These are phyloP conservation scores for Sarocladium oryzae DNA, from an alignment of 2,329 filamentous ascomycete genomes.

Conservation along the genomic window DNA sequence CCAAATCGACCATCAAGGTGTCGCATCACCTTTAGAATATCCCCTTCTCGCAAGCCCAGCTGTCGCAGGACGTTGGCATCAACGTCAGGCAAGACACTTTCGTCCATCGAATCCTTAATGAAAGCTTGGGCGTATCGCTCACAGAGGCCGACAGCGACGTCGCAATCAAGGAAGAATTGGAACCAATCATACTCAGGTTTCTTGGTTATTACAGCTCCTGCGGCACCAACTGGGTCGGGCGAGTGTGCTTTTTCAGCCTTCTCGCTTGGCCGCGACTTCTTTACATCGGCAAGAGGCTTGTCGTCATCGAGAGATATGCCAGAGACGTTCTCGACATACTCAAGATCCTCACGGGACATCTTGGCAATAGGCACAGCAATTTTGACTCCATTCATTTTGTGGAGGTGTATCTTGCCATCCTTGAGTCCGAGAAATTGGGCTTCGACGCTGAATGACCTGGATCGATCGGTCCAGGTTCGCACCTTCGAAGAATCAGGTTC, in stretches of 20 bases:
- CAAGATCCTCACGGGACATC: slow-evolving; percentile 91
- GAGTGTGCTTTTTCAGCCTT: slow-evolving; percentile 19
- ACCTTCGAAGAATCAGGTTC: slow-evolving; percentile 80
- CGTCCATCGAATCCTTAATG: slow-evolving; percentile 87
- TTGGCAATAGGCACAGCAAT: slow-evolving; percentile 93
- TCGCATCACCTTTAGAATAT: slow-evolving; percentile 94
- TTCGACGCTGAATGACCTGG: slow-evolving; percentile 94
- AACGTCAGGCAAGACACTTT: slow-evolving; percentile 85
- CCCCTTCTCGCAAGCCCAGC: slow-evolving; percentile 88
- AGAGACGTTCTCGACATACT: slow-evolving; percentile 87
- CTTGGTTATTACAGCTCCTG: slow-evolving; percentile 50
- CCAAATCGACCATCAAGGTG: slow-evolving; percentile 74
- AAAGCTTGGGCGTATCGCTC: slow-evolving; percentile 92
- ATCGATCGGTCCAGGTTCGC: slow-evolving; percentile 90
- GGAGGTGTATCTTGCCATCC: slow-evolving; percentile 94
- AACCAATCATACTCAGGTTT: slow-evolving; percentile 95
- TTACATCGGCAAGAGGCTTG: slow-evolving; percentile 84
- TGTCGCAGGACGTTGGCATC: slow-evolving; percentile 76
- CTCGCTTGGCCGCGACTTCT: slow-evolving; percentile 38
- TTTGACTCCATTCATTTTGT: slow-evolving; percentile 97
- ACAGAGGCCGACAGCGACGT: slow-evolving; percentile 86
- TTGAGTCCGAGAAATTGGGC: slow-evolving; percentile 92
- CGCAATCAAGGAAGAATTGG: slow-evolving; percentile 91
- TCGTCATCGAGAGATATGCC: slow-evolving; percentile 89
- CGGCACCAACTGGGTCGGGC: slow-evolving; percentile 42